Base-by-base conservation (phyloP, 805 yeast genomes). In the Candida railenensis region DNA sequence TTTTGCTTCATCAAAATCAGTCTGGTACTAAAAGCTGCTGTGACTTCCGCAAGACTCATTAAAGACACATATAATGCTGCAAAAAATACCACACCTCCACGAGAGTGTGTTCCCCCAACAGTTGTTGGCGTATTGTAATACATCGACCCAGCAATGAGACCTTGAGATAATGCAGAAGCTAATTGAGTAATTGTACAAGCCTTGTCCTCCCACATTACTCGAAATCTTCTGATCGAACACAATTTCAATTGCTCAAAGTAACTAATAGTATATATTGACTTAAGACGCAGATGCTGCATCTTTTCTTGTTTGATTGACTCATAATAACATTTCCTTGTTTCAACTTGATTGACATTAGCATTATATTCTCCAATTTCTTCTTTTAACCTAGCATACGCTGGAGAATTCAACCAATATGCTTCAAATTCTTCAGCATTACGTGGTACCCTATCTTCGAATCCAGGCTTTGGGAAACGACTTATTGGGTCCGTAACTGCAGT, bases 401-500 rank as follows among this genome's bases (percentile, higher is more conserved):
- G 63, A 3, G 88, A 82, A 2, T 67, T 57, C 37, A 60, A 56
- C 92, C 91, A 86, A 53, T 73, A 71, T 5, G 59, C 61, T 48
- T 74, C 79, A 73, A 86, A 85, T 55, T 85, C 88, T 22, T 67
- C 72, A 0, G 89, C 78, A 9, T 83, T 78, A 19, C 66, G 65
- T 4, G 94, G 94, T 19, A 84, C 83, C 46, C 59, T 60, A 34
- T 66, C 54, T 48, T 77, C 83, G 54, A 50, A 69, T 1, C 86
- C 88, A 21, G 65, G 57, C 44, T 65, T 64, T 2, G 78, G 58
- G 48, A 54, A 64, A 58, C 90, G 74, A 43, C 84, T 89, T 3
- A 67, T 66, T 7, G 89, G 87, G 59, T 82, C 85, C 7, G 90
- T 82, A 11, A 84, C 73, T 1, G 88, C 80, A 1, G 89, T 84